Conservation (phyloP, 108 stramenopile species). For the Skeletonema tropicum region DNA sequence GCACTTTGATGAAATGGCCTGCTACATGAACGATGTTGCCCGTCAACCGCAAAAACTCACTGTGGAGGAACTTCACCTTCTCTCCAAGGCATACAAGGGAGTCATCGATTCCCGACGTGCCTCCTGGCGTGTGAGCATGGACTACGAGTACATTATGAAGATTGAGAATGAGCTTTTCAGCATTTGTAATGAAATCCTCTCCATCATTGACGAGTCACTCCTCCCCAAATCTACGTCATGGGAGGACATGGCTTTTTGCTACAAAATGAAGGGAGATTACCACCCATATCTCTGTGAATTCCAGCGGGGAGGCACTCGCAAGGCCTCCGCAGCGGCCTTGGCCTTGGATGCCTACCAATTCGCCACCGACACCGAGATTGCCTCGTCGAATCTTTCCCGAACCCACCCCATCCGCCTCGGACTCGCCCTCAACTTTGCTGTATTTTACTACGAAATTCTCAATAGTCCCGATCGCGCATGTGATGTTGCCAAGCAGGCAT, state of each 20-base stretch:
- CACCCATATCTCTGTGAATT: constrained; percentile 97
- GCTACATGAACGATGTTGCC: constrained; percentile 99
- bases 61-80: constrained; percentile 99
- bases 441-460: too few relatives aligned
- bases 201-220: constrained; percentile 96
- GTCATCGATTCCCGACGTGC: constrained; percentile 99
- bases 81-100: constrained; percentile 97
- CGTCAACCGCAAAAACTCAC: constrained; percentile 96
- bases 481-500: too few relatives aligned
- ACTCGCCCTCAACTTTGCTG: too few relatives aligned
- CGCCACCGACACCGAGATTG: too few relatives aligned
- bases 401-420: too few relatives aligned
- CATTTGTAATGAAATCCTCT: constrained; percentile 98
- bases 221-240: constrained; percentile 97
- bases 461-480: too few relatives aligned
- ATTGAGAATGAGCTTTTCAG: constrained; percentile 92
- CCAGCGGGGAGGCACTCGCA: constrained; percentile 86
- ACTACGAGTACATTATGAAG: constrained; percentile 91
- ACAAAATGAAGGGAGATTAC: constrained; percentile 99
- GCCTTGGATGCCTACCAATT: constrained; percentile 99
- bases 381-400: too few relatives aligned
- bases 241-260: constrained; percentile 99
- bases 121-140: constrained; percentile 99
- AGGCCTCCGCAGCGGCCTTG: constrained; percentile 88
- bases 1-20: constrained; percentile 96